Percentiles rank a stretch among this genome's conserved stretches.
Conservation (phyloP, 306 rosid species). For the Inga laurina region DNA sequence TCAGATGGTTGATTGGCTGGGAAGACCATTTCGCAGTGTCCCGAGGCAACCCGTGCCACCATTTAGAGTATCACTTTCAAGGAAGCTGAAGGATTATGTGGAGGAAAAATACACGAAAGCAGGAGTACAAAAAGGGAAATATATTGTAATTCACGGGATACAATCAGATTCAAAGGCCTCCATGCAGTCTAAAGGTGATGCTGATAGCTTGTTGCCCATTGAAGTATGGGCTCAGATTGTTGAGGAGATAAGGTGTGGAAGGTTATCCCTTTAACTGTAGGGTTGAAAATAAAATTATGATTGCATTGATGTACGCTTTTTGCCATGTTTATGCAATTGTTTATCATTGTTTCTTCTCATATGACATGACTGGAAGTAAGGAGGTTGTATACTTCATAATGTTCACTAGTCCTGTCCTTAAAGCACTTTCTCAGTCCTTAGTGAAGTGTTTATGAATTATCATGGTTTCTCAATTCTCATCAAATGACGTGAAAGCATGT, state of each 20-base stretch:
- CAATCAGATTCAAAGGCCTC: conserved; percentile 88
- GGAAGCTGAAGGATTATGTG: conserved; percentile 80
- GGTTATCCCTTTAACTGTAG: not conserved
- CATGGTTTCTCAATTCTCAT: not conserved
- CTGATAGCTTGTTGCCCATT: conserved; percentile 84
- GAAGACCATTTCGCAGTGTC: conserved; percentile 65
- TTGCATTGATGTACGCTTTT: not conserved
- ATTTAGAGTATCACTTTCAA: conserved; percentile 67
- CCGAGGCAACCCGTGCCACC: conserved; percentile 65
- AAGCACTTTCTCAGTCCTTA: too few species aligned
- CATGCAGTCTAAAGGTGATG: conserved; percentile 90
- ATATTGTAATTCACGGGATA: conserved; percentile 83
- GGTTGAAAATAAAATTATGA: not conserved
- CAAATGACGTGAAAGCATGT: conserved; percentile 4
- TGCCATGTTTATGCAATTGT: not conserved
- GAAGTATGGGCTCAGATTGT: conserved; percentile 75
- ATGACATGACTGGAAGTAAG: not conserved
- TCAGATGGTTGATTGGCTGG: conserved; percentile 92
- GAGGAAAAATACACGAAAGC: conserved; percentile 64
- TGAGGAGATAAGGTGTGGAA: conserved; percentile 43
- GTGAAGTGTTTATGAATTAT: too few species aligned
- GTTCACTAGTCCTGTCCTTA: too few species aligned
- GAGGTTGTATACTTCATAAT: too few species aligned
- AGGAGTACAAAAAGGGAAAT: conserved; percentile 68
- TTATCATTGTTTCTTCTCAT: not conserved